These are phyloP conservation scores for Plasmodium falciparum DNA, from an alignment of 169 alveolate species.

Conservation along the genomic window DNA sequence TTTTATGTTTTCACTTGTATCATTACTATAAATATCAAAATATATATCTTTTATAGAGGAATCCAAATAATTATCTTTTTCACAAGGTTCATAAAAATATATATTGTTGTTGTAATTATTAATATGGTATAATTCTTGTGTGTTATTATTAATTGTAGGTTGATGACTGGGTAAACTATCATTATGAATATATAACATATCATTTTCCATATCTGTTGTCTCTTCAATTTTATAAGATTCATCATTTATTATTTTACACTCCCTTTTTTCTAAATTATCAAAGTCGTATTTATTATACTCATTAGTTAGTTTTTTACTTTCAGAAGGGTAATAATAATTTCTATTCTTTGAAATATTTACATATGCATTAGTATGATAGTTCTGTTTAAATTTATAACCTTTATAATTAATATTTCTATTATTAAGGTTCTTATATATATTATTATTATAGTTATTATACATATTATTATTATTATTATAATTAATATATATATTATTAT, in stretches of 20 bases:
- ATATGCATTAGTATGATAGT: not conserved
- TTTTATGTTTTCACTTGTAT: not conserved
- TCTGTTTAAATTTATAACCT: not conserved
- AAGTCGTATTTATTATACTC: not conserved
- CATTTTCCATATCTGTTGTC: slow-evolving; percentile 14
- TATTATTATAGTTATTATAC: no score
- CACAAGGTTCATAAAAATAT: not conserved
- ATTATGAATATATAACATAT: slow-evolving; percentile 4
- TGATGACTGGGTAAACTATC: not conserved
- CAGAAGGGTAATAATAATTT: slow-evolving; percentile 2
- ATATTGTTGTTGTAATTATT: slow-evolving; percentile 1
- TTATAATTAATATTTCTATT: not conserved
- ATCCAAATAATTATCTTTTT: slow-evolving; percentile 4
- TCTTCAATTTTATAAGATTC: slow-evolving; percentile 1
- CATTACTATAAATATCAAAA: slow-evolving; percentile 40
- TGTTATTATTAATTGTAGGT: slow-evolving; percentile 9
- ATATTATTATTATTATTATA: not conserved
- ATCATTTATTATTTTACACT: slow-evolving; percentile 7
- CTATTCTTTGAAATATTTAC: not conserved
- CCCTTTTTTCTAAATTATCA: slow-evolving; percentile 33
- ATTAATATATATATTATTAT: not conserved
- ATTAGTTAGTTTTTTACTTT: not conserved
- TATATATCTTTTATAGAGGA: slow-evolving; percentile 27
- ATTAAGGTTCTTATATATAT: not conserved
- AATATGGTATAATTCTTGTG: not conserved